Evolutionary conservation across 176 grass and related monocot species (phyloP).

Genomic region (Bothriochloa decipiens): DNA sequence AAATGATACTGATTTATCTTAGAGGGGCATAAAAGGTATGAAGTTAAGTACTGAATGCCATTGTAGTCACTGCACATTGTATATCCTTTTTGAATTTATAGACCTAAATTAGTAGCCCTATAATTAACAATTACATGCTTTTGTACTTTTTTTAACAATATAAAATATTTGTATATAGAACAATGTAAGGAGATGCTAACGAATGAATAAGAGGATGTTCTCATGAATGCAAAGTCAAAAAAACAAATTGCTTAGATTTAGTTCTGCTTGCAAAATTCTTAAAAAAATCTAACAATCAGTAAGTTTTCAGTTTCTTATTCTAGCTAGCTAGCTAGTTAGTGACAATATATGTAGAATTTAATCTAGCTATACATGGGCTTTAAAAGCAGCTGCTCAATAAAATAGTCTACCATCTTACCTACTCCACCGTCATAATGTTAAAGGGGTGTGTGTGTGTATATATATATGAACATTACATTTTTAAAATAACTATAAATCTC

Average conservation of each 20-base stretch:
- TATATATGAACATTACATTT: background rate
- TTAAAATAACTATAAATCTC: background rate
- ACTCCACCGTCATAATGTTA: background rate
- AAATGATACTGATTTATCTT: background rate
- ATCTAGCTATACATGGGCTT: background rate
- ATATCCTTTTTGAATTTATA: background rate
- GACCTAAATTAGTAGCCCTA: background rate
- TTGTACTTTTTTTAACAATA: background rate
- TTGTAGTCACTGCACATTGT: background rate
- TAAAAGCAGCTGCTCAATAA: background rate
- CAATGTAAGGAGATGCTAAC: background rate
- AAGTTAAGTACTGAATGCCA: background rate
- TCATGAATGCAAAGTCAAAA: too few relatives aligned
- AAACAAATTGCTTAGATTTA: background rate
- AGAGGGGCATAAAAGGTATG: background rate
- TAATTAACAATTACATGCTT: background rate
- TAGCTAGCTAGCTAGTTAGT: background rate
- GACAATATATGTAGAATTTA: background rate
- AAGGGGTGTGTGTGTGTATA: too few relatives aligned
- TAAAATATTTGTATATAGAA: background rate
- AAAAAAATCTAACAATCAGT: background rate
- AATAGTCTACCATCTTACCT: background rate
- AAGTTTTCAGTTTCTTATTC: background rate
- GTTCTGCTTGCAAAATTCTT: background rate
- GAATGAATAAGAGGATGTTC: too few relatives aligned